phyloP scores from a whole-genome alignment of 2,329 filamentous ascomycete genomes.

The Grosmannia clavigera region DNA sequence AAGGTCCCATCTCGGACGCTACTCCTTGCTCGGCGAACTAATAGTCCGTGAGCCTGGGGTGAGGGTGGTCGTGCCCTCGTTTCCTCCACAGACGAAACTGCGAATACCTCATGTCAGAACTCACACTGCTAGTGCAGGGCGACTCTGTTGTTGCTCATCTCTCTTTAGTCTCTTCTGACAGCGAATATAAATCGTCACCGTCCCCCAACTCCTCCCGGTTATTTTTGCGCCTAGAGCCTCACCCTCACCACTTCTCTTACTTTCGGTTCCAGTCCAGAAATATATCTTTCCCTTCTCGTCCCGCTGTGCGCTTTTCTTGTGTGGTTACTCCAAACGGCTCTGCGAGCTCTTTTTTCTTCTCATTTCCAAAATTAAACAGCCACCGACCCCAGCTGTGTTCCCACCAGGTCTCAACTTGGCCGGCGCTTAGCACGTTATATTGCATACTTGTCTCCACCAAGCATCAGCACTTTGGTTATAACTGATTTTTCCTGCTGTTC shows the following conservation, averaged over 20 bases:
- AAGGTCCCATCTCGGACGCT: neutral
- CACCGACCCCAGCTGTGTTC: neutral
- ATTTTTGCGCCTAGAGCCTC: neutral
- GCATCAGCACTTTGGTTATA: neutral
- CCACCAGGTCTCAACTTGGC: constrained; percentile 2
- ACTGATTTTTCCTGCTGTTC: neutral
- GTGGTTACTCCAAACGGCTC: neutral
- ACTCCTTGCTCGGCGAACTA: neutral
- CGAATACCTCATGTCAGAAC: neutral
- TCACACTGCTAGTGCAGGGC: neutral
- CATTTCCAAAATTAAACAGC: neutral
- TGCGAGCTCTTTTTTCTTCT: neutral
- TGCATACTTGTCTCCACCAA: neutral
- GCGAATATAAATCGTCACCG: neutral
- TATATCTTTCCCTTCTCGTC: neutral
- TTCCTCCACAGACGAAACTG: neutral
- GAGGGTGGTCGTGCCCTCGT: neutral
- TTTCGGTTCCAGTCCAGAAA: neutral
- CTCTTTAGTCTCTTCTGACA: neutral
- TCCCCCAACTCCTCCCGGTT: neutral
- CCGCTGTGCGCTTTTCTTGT: neutral
- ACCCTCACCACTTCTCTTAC: neutral
- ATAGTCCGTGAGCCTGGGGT: neutral
- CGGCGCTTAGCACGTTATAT: constrained; percentile 5
- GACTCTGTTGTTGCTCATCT: neutral